Evolutionary conservation across 106 monocot species (phyloP), one percentile per base, ranked within the genome.

Genomic region (Acorus gramineus): DNA sequence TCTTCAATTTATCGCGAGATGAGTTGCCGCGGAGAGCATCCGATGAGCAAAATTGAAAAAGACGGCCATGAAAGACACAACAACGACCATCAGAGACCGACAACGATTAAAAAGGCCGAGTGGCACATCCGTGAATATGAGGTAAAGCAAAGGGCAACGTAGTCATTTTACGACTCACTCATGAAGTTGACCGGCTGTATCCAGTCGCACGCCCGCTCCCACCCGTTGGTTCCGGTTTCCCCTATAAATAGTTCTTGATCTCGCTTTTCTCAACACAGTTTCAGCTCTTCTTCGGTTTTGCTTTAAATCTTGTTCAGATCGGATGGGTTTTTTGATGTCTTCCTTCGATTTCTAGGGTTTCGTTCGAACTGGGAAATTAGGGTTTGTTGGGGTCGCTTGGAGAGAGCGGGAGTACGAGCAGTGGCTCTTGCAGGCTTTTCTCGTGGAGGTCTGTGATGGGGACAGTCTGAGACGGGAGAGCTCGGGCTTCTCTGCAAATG

Each of bases 211-310:
- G 14, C 63, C 43, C 13, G 28, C 61, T 48, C 53, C 56, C 2
- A 71, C 71, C 44, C 56, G 46, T 2, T 53, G 49, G 14, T 53
- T 2, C 69, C 69, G 52, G 63, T 78, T 56, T 46, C 61, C 11
- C 53, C 57, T 12, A 43, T 64, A 64, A 59, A 52, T 68, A 60
- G 55, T 44, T 46, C 9, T 46, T 7, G 4, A 12, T 53, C 14
- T 61, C 49, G 2, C 51, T 14, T 13, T 62, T 62, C 5, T 4
- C 10, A 6, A 7, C 57, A 49, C 68, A 45, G 44, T 44, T 44
- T 14, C 55, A 42, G 7, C 11, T 12, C 11, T 10, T 52, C 10
- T 10, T 10, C 52, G 2, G 14, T 44, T 48, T 11, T 28, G 44
- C 42, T 63, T 6, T 8, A 14, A 47, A 55, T 50, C 44, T 6